Conservation (phyloP, 306 rosid genomes). For the Herpetospermum pedunculosum region DNA sequence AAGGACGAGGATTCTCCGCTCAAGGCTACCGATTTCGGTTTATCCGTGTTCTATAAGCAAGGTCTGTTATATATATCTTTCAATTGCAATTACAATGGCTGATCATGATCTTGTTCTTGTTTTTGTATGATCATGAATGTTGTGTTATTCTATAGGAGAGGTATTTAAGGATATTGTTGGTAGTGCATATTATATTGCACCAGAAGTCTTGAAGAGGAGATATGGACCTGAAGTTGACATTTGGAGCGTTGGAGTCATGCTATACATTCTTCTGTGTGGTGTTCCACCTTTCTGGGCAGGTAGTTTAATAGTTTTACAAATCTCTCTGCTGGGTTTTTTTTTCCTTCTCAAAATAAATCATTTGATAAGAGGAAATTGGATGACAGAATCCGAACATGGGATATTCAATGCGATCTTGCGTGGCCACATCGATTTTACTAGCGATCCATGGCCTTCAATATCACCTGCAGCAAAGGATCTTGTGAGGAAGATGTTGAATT, state of each 20-base stretch:
- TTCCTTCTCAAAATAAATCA: not conserved
- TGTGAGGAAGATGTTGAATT: conserved; percentile 77
- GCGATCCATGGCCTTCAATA: conserved; percentile 91
- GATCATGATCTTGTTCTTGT: not conserved
- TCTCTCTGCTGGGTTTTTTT: not conserved
- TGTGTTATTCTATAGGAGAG: conserved; percentile 43
- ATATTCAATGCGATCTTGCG: conserved; percentile 78
- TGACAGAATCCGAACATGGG: conserved; percentile 87
- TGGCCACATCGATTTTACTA: conserved; percentile 69
- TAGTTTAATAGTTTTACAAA: not conserved
- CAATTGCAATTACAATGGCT: no score
- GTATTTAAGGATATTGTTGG: conserved; percentile 80
- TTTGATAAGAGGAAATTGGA: conserved; percentile 11
- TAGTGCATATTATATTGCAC: conserved; percentile 92
- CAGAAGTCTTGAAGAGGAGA: conserved; percentile 82
- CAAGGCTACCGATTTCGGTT: conserved; percentile 93
- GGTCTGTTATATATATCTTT: conserved; percentile 27
- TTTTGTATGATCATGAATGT: not conserved
- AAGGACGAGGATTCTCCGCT: conserved; percentile 81
- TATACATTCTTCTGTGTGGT: conserved; percentile 79
- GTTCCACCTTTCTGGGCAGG: conserved; percentile 99
- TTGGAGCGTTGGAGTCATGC: conserved; percentile 96
- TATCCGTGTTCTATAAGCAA: conserved; percentile 88
- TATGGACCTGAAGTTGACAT: conserved; percentile 96
- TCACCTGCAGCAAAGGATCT: conserved; percentile 86